Percentiles rank a stretch among this genome's conserved stretches.
Conservation (phyloP, 1,284 basidiomycete genomes). For the Vanrija humicola region DNA sequence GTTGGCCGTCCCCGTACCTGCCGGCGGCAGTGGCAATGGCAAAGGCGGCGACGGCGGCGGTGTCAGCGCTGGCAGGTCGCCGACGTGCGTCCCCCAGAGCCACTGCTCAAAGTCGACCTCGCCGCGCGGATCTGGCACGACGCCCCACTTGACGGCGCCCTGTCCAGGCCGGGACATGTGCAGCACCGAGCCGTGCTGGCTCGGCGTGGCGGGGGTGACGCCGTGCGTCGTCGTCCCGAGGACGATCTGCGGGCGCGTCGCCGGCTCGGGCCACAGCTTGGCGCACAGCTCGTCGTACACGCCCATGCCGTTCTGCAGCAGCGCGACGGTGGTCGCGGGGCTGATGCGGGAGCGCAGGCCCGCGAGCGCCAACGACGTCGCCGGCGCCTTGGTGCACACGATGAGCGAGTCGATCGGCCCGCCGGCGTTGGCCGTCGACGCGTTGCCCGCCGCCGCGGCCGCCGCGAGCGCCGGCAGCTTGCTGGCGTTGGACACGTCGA, state of each 20-base stretch:
- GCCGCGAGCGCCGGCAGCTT: background rate
- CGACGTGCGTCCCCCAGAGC: constrained; percentile 22
- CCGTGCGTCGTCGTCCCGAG: constrained; percentile 81
- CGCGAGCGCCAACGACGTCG: constrained; percentile 60
- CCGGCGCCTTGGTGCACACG: constrained; percentile 74
- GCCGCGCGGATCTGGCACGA: constrained; percentile 65
- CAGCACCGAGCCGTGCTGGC: constrained; percentile 1
- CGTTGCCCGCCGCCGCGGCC: background rate
- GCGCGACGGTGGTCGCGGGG: constrained; percentile 71
- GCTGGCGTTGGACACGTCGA: constrained; percentile 11
- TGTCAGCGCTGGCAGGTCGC: constrained; percentile 12
- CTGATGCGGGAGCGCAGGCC: constrained; percentile 64
- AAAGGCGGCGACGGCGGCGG: constrained; percentile 24
- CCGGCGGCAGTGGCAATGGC: constrained; percentile 59
- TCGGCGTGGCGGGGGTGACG: constrained; percentile 31
- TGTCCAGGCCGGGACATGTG: constrained; percentile 57
- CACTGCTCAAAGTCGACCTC: constrained; percentile 31
- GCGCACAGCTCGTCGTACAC: constrained; percentile 73
- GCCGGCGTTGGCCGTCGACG: background rate
- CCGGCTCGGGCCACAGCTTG: constrained; percentile 67
- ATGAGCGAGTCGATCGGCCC: constrained; percentile 65
- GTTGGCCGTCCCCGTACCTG: constrained; percentile 31
- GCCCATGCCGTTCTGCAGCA: constrained; percentile 89
- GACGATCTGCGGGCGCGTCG: constrained; percentile 76
- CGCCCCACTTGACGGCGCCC: constrained; percentile 71